A percentile compares a stretch with the other conserved stretches of the same genome.
These are phyloP conservation scores for Pugionium cornutum DNA, from an alignment of 345 rosid species.

Conservation along the genomic window DNA sequence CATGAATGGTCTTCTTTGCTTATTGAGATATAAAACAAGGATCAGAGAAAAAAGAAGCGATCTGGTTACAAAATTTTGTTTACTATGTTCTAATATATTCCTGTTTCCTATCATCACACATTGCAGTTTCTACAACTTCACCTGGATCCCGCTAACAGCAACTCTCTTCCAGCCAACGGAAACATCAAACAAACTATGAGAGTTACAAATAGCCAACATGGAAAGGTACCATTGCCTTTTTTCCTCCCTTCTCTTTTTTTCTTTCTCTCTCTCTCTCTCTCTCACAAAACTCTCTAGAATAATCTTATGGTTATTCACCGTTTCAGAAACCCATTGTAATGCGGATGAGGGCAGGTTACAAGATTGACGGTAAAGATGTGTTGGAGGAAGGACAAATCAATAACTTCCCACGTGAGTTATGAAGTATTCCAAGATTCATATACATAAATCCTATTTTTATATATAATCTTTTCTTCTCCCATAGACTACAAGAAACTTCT, in stretches of 20 bases:
- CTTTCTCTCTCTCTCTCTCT: background rate
- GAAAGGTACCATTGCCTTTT: constrained; percentile 58
- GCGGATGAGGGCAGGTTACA: constrained; percentile 86
- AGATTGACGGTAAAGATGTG: constrained; percentile 65
- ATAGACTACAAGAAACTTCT: constrained; percentile 18
- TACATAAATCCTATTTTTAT: constrained; percentile 24
- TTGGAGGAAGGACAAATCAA: constrained; percentile 93
- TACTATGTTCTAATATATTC: constrained; percentile 5
- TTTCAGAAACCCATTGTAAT: constrained; percentile 88
- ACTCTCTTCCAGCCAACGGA: constrained; percentile 62
- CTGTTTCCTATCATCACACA: constrained; percentile 13
- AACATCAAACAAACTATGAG: constrained; percentile 66
- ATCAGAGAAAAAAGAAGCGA: no score
- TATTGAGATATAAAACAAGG: no score
- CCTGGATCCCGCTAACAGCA: constrained; percentile 85
- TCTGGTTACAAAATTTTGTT: no score
- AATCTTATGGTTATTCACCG: constrained; percentile 6
- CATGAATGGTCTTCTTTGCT: no score
- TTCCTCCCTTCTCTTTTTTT: background rate
- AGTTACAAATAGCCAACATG: constrained; percentile 86
- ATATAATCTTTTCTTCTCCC: constrained; percentile 8
- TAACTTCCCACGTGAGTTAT: constrained; percentile 77
- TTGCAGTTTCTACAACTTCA: constrained; percentile 91
- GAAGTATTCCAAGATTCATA: constrained; percentile 43
- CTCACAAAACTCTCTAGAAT: background rate